Conservation (phyloP, 2,329 filamentous ascomycete genomes). For the Madurella mycetomatis region DNA sequence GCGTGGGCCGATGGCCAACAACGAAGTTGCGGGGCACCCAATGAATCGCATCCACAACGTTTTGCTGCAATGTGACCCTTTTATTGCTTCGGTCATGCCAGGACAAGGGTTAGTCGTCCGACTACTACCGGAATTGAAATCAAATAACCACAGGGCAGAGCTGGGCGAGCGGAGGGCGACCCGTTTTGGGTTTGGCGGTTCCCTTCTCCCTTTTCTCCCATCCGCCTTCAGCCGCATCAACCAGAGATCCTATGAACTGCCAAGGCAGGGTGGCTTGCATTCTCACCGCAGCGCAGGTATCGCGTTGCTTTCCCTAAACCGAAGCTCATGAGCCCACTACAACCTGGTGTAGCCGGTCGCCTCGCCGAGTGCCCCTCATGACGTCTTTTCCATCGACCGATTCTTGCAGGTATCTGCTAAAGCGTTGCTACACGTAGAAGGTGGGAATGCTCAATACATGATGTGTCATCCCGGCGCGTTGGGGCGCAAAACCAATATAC, state of each 20-base stretch:
- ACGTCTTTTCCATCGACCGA: too few species aligned
- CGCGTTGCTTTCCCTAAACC: neutral
- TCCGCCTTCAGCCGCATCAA: neutral
- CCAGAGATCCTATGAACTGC: neutral
- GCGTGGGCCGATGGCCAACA: too few species aligned
- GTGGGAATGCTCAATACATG: too few species aligned
- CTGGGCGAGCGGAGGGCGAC: too few species aligned
- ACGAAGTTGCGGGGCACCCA: too few species aligned
- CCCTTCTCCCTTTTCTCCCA: neutral
- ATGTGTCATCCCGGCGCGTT: too few species aligned
- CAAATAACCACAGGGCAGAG: neutral
- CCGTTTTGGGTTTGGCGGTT: too few species aligned
- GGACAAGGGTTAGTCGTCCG: slow-evolving; percentile 7
- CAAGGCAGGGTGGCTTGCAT: neutral
- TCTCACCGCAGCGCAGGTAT: neutral
- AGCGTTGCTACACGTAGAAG: too few species aligned
- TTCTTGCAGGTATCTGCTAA: too few species aligned
- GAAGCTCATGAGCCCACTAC: neutral
- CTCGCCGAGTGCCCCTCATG: neutral
- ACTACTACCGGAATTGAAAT: neutral
- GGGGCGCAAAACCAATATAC: too few species aligned
- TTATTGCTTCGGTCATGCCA: slow-evolving; percentile 1
- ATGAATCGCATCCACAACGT: slow-evolving; percentile 2
- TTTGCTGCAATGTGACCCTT: slow-evolving; percentile 14
- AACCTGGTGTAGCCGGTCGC: neutral